Evolutionary conservation across 805 yeast species (phyloP), one percentile per base, ranked within the genome.

Genomic region (Hanseniaspora lindneri): DNA sequence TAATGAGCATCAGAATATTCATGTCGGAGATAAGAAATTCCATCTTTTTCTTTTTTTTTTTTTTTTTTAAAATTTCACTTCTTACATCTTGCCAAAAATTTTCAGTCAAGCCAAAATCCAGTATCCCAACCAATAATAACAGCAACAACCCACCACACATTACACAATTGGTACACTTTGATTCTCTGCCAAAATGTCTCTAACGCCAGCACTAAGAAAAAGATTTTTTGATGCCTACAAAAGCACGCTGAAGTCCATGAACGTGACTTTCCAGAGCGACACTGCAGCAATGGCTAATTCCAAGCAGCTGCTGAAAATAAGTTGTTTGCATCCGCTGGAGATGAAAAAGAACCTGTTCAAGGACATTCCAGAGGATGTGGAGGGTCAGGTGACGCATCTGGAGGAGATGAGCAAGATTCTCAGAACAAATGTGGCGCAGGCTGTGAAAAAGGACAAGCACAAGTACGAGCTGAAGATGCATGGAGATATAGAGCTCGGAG

Each of bases 401-500:
- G 73, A 79, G 47, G 88, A 80, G 16, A 81, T 89, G n/a, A 76
- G 88, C 1, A 60, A 62, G 35, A 80, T 87, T 54, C 67, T 89
- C 51, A 69, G 74, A 42, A 69, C 72, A 51, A 89, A 89, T 62
- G 70, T 89, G n/a, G 96, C 89, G 3, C 98, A 89, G 65, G 44
- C 49, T 4, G 23, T 37, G 7, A 20, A 46, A 37, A 24, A 39
- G 17, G 27, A 25, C 10, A 55, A 58, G 14, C 56, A 52, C 40
- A 54, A 53, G 9, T 63, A 60, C 28, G 60, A 58, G 44, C 69
- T 89, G 57, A 80, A 80, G 55, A 79, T 89, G 55, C 96, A 86
- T 60, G 65, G 75, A 42, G 76, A 81, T 41, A 83, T 94, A 0
- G 97, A 89, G 64, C 68, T 89, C 46, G 97, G 96, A 17, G 95